phyloP scores from a whole-genome alignment of 352 stramenopile species.

The Phytophthora ohioensis region DNA sequence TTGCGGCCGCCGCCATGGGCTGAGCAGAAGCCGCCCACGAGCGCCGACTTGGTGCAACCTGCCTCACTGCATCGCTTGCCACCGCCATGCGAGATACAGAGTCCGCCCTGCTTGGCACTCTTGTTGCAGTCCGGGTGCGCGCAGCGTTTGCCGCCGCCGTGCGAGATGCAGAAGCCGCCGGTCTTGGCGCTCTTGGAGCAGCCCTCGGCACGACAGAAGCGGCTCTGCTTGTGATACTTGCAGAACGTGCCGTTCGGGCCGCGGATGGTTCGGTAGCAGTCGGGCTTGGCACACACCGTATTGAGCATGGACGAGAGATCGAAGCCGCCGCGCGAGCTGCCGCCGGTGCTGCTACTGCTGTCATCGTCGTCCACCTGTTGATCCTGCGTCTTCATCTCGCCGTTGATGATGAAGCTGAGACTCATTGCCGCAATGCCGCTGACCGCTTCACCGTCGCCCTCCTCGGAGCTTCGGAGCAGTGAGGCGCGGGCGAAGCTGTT shows the following conservation, averaged over 20 bases:
- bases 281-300: conserved; percentile 78
- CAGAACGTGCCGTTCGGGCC: conserved; percentile 74
- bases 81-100: conserved; percentile 87
- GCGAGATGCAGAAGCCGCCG: conserved; percentile 77
- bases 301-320: conserved; percentile 80
- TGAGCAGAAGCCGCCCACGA: conserved; percentile 86
- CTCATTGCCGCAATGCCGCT: conserved; percentile 81
- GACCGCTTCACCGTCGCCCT: conserved; percentile 49
- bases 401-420: conserved; percentile 87
- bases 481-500: conserved; percentile 27
- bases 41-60: conserved; percentile 82
- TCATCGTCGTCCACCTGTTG: conserved; percentile 41
- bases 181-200: conserved; percentile 86
- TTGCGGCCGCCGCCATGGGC: conserved; percentile 81
- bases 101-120: conserved; percentile 82
- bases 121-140: conserved; percentile 82
- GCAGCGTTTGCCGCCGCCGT: conserved; percentile 78
- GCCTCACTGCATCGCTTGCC: conserved; percentile 80
- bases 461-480: conserved; percentile 32
- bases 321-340: conserved; percentile 46
- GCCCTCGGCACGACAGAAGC: conserved; percentile 73
- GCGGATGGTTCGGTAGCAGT: conserved; percentile 83
- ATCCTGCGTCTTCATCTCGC: conserved; percentile 47
- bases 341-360: conserved; percentile 42
- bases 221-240: conserved; percentile 89